These are phyloP conservation scores for Bruguiera sexangula DNA, from an alignment of 345 rosid species.

Conservation along the genomic window DNA sequence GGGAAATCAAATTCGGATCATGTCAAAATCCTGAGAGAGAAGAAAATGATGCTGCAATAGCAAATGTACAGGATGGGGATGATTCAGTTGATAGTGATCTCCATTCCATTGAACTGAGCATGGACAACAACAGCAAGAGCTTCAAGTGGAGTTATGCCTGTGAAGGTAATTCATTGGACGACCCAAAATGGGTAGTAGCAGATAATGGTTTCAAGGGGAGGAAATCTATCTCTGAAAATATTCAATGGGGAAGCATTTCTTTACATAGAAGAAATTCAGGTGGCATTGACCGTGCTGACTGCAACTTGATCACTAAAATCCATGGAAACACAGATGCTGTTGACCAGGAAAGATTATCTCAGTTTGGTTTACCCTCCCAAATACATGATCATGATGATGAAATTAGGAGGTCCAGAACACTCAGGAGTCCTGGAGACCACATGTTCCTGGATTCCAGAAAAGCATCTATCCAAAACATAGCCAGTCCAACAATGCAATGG, in stretches of 20 bases:
- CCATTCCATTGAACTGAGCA: constrained; percentile 85
- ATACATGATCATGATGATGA: constrained; percentile 38
- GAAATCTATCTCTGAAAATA: constrained; percentile 49
- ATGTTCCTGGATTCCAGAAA: constrained; percentile 39
- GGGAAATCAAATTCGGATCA: constrained; percentile 27
- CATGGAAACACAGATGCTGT: constrained; percentile 35
- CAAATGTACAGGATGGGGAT: constrained; percentile 49
- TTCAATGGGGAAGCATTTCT: constrained; percentile 59
- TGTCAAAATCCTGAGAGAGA: constrained; percentile 17
- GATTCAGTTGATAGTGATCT: constrained; percentile 77
- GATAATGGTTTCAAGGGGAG: constrained; percentile 48
- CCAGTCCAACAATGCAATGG: constrained; percentile 38
- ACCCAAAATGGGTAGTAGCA: constrained; percentile 25
- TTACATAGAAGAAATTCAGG: constrained; percentile 34
- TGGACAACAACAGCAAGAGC: constrained; percentile 63
- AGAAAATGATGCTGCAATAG: constrained; percentile 16
- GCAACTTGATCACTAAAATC: constrained; percentile 27
- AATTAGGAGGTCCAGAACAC: constrained; percentile 41
- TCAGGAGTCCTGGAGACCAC: constrained; percentile 55
- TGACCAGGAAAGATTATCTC: constrained; percentile 31
- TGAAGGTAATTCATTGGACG: constrained; percentile 35
- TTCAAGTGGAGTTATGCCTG: constrained; percentile 77
- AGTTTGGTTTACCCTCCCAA: constrained; percentile 30
- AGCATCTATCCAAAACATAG: constrained; percentile 20
- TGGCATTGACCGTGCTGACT: constrained; percentile 19